Percentiles rank a stretch among this genome's conserved stretches.
Evolutionary conservation across 306 rosid genomes (phyloP).

Genomic region (Cyclanthera cordifolia): DNA sequence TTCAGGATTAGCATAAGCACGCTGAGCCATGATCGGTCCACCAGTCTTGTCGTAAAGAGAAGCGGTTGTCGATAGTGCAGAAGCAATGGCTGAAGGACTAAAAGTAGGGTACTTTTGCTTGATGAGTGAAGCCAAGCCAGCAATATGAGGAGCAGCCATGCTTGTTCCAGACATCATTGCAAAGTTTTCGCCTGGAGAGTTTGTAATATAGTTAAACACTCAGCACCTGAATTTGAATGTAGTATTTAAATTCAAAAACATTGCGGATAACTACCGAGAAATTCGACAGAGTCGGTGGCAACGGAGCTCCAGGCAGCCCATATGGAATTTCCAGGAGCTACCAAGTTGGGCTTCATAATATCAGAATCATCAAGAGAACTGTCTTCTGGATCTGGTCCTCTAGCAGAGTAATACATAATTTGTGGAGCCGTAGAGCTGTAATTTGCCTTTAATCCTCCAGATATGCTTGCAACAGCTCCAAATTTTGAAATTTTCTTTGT

Average conservation of each 20-base stretch:
- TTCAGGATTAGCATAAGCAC: constrained; percentile 66
- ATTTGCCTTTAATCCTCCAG: constrained; percentile 69
- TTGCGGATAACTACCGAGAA: constrained; percentile 34
- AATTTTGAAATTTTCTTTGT: constrained; percentile 51
- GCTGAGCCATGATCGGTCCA: constrained; percentile 83
- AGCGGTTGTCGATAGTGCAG: constrained; percentile 88
- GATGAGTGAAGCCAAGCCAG: constrained; percentile 85
- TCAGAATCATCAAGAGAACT: constrained; percentile 67
- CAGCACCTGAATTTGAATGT: neutral
- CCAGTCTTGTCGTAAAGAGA: constrained; percentile 45
- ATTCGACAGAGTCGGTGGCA: constrained; percentile 73
- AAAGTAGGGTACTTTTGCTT: constrained; percentile 65
- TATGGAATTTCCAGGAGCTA: constrained; percentile 86
- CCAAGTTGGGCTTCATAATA: constrained; percentile 84
- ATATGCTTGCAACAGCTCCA: constrained; percentile 61
- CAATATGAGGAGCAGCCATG: constrained; percentile 98
- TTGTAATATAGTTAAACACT: neutral
- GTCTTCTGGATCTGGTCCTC: constrained; percentile 98
- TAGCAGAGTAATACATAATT: constrained; percentile 89
- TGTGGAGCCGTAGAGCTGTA: constrained; percentile 57
- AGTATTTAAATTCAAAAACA: neutral
- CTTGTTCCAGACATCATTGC: constrained; percentile 97
- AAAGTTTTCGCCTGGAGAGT: constrained; percentile 69
- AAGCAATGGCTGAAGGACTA: constrained; percentile 73
- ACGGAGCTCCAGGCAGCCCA: constrained; percentile 98